Percentiles rank a stretch among this genome's conserved stretches.
These are phyloP conservation scores for Colletotrichum sp. DNA, from an alignment of 2,329 filamentous ascomycete genomes.

Conservation along the genomic window DNA sequence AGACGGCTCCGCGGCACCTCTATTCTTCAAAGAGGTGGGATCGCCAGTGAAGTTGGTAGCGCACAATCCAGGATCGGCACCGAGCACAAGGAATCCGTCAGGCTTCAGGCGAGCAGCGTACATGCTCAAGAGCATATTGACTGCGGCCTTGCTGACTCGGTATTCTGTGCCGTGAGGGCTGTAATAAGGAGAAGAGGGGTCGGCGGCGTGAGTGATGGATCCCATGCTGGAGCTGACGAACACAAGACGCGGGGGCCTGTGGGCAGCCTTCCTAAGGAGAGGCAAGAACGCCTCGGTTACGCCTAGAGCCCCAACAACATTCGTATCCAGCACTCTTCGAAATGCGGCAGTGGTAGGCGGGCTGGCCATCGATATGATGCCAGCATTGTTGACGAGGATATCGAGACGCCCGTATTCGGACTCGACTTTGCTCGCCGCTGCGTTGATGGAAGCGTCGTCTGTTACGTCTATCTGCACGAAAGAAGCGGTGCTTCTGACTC, in stretches of 20 bases:
- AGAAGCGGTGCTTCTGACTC: conserved; percentile 14
- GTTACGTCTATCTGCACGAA: conserved; percentile 28
- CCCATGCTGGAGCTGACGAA: conserved; percentile 42
- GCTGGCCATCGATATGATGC: conserved; percentile 22
- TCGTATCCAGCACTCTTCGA: conserved; percentile 22
- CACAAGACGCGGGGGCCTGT: conserved; percentile 36
- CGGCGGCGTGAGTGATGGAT: conserved; percentile 30
- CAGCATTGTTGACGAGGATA: conserved; percentile 40
- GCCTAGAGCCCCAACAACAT: conserved; percentile 33
- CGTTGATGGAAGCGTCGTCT: conserved; percentile 28
- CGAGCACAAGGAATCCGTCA: background rate
- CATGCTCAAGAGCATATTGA: conserved; percentile 43
- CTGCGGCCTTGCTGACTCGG: conserved; percentile 43
- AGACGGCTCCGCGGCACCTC: background rate
- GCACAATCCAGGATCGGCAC: background rate
- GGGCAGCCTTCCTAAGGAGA: conserved; percentile 29
- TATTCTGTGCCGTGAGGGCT: conserved; percentile 27
- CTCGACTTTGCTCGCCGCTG: conserved; percentile 25
- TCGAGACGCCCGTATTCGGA: conserved; percentile 31
- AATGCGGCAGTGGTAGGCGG: conserved; percentile 13
- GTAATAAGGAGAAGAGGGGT: conserved; percentile 31
- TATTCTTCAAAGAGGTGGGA: background rate
- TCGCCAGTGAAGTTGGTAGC: background rate
- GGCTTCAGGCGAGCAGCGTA: conserved; percentile 32
- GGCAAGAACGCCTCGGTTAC: conserved; percentile 31